Evolutionary conservation across 2,329 filamentous ascomycete genomes (phyloP).

Genomic region (Cryphonectria carpinicola): DNA sequence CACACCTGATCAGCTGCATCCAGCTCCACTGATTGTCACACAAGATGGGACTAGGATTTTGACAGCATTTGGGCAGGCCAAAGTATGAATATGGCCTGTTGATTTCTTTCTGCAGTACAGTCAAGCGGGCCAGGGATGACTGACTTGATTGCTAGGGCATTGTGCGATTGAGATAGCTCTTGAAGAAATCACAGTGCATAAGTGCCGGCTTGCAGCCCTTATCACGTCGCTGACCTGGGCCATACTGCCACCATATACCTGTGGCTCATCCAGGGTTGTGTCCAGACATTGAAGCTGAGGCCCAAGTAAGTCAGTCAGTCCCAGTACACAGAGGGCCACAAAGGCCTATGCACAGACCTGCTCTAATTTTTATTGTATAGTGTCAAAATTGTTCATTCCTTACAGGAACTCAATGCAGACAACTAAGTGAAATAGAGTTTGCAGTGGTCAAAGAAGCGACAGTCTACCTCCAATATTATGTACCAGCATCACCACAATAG

Average conservation of each 20-base stretch:
- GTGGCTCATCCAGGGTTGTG: background rate
- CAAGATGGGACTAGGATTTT: background rate
- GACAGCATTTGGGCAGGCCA: background rate
- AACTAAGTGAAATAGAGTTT: background rate
- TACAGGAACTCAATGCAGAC: background rate
- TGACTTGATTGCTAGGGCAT: background rate
- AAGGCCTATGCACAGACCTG: background rate
- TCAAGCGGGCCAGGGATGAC: background rate
- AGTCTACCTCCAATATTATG: background rate
- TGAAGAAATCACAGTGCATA: background rate
- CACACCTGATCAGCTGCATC: constrained; percentile 46
- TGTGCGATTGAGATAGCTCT: background rate
- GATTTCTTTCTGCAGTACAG: background rate
- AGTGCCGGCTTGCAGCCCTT: background rate
- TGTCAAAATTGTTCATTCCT: background rate
- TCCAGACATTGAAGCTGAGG: background rate
- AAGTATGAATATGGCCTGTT: background rate
- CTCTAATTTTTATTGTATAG: background rate
- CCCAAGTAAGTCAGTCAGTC: background rate
- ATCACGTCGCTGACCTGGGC: background rate
- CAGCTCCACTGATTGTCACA: background rate
- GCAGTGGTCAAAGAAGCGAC: background rate
- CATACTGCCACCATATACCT: too few species aligned
- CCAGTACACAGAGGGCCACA: background rate
- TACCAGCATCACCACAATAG: background rate